phyloP scores from a whole-genome alignment of 148 eudicot genomes.

The Hydrangea macrophylla region DNA sequence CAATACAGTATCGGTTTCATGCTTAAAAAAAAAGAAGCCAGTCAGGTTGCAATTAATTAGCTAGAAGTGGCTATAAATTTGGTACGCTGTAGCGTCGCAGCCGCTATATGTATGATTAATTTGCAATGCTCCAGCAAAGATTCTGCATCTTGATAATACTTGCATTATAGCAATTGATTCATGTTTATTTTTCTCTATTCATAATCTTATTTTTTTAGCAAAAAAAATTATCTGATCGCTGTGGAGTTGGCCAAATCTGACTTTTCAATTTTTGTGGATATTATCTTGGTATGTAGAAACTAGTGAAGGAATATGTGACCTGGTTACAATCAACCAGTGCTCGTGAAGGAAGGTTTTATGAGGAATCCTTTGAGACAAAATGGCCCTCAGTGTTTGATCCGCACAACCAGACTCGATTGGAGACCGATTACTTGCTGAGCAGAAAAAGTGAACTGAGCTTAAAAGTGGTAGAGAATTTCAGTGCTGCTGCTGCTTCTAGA shows the following conservation, averaged over 20 bases:
- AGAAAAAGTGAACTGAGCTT: conserved; percentile 47
- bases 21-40: too few species aligned
- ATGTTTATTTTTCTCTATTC: not conserved
- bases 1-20: too few species aligned
- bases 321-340: conserved; percentile 70
- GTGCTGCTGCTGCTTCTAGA: conserved; percentile 70
- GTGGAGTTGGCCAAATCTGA: not conserved
- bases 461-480: conserved; percentile 56
- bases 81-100: too few species aligned
- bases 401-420: conserved; percentile 24
- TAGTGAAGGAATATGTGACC: conserved; percentile 52
- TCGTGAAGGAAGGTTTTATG: conserved; percentile 52
- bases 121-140: not conserved
- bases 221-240: not conserved
- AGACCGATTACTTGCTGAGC: conserved; percentile 28
- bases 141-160: not conserved
- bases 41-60: too few species aligned
- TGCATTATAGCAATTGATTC: not conserved
- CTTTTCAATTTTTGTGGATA: conserved; percentile 9
- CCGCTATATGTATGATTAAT: not conserved
- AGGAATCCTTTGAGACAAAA: conserved; percentile 63
- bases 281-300: conserved; percentile 41
- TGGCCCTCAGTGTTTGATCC: conserved; percentile 59
- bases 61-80: too few species aligned
- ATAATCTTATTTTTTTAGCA: not conserved